Conservation (phyloP, 768 basidiomycete species). For the Boletus rufocinnamomeus region DNA sequence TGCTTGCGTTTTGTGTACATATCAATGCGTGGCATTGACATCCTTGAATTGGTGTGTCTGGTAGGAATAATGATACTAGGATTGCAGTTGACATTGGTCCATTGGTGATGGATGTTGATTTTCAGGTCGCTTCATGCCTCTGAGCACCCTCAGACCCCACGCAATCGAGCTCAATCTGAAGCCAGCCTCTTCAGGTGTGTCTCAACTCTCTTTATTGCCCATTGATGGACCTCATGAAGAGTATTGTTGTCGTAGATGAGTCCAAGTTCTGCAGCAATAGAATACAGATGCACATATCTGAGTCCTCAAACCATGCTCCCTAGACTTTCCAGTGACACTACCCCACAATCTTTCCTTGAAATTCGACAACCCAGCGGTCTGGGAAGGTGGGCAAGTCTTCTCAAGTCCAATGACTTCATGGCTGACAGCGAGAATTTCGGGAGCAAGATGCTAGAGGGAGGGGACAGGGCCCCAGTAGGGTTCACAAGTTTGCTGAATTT, state of each 20-base stretch:
- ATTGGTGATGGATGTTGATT: too few relatives aligned
- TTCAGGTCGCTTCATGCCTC: too few relatives aligned
- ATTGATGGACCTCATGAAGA: constrained; percentile 26
- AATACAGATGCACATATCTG: constrained; percentile 17
- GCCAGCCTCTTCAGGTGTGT: constrained; percentile 32
- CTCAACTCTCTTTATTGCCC: constrained; percentile 28
- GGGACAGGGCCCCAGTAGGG: constrained; percentile 1
- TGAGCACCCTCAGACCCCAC: constrained; percentile 12
- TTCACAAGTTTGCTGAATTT: constrained; percentile 25
- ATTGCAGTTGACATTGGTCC: too few relatives aligned
- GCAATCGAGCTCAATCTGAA: constrained; percentile 30
- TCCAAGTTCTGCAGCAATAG: constrained; percentile 15
- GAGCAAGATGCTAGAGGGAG: not conserved
- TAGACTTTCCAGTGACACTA: constrained; percentile 26
- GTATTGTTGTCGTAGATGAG: constrained; percentile 5
- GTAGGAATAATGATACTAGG: too few relatives aligned
- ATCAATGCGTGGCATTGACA: too few relatives aligned
- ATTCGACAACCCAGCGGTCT: constrained; percentile 36
- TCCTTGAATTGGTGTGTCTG: too few relatives aligned
- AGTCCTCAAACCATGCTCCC: constrained; percentile 18
- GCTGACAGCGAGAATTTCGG: constrained; percentile 10
- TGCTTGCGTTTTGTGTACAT: too few relatives aligned
- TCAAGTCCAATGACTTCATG: constrained; percentile 20
- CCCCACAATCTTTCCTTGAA: constrained; percentile 30
- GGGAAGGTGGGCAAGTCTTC: constrained; percentile 32